Percentiles rank a stretch among this genome's conserved stretches.
These are phyloP conservation scores for Karstenula rhodostoma DNA, from an alignment of 2,329 filamentous ascomycete species.

Conservation along the genomic window DNA sequence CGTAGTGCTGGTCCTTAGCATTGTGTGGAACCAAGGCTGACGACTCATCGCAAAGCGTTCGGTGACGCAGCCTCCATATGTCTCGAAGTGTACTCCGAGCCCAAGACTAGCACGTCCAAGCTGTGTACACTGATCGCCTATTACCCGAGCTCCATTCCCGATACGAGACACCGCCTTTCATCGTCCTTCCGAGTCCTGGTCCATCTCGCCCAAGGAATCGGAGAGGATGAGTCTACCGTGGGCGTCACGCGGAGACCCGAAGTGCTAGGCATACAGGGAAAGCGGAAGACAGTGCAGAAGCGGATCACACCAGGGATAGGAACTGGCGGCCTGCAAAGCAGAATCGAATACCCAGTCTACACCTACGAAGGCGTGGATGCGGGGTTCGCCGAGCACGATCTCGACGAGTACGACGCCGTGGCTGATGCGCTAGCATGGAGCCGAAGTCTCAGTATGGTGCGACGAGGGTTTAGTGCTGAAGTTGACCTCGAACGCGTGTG, in stretches of 20 bases:
- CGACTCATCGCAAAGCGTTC: slow-evolving; percentile 57
- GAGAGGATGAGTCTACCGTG: slow-evolving; percentile 52
- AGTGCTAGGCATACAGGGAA: slow-evolving; percentile 62
- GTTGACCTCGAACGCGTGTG: slow-evolving; percentile 55
- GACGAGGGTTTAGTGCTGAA: slow-evolving; percentile 65
- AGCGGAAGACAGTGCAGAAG: slow-evolving; percentile 58
- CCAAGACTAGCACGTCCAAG: slow-evolving; percentile 58
- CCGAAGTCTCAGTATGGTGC: slow-evolving; percentile 67
- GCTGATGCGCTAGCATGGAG: slow-evolving; percentile 73
- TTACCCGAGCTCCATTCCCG: slow-evolving; percentile 67
- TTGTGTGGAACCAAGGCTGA: slow-evolving; percentile 4
- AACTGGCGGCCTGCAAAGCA: slow-evolving; percentile 54
- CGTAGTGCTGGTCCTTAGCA: slow-evolving; percentile 5
- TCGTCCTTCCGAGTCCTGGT: slow-evolving; percentile 60
- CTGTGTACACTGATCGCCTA: slow-evolving; percentile 69
- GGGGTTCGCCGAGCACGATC: slow-evolving; percentile 75
- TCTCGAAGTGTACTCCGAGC: slow-evolving; percentile 65
- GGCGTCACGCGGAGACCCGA: slow-evolving; percentile 59
- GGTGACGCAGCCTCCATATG: slow-evolving; percentile 68
- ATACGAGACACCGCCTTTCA: slow-evolving; percentile 56
- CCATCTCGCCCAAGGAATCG: slow-evolving; percentile 60
- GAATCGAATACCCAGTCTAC: slow-evolving; percentile 58
- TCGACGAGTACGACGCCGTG: slow-evolving; percentile 72
- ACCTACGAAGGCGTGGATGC: slow-evolving; percentile 64
- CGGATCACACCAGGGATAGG: slow-evolving; percentile 61